Evolutionary conservation across 441 rosid genomes (phyloP), one percentile per base, ranked within the genome.

Genomic region (Erodium trifolium): DNA sequence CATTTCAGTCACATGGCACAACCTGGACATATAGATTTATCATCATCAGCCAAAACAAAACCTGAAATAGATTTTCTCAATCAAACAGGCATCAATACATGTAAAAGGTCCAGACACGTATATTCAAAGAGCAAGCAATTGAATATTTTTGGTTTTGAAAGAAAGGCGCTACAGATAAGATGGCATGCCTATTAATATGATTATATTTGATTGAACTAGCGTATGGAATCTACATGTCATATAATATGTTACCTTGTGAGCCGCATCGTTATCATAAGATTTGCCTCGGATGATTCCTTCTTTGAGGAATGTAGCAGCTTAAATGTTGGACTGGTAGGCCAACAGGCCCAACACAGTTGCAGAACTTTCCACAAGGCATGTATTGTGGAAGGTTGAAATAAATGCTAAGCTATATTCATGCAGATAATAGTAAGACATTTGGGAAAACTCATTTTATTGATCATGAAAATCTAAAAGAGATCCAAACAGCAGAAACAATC

Each of bases 1-100:
- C 45, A 47, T 12, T 0, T 47, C 53, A 57, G 23, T 57, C 63
- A 57, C 63, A 57, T 57, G 63, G 63, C 29, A 57, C 63, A 57
- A 17, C 63, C 63, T 57, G 63, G 63, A 17, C 27, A 17, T 17
- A 57, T 4, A 53, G 14, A n/a, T 17, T 57, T 29, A 57, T 57
- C 63, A 18, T 18, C 27, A 57, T 57, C 53, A 47, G 14, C 16
- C 53, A 47, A 47, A 39, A 41, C 45, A 9, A 41, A 41, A 41
- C 11, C 12, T 7, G 45, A 0, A 41, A 41, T 13, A 47, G 5
- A 13, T 47, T 47, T 12, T 47, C 53, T 47, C 53, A 47, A 47
- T 47, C 45, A 41, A 41, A 6, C 45, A 41, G 45, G 45, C 2
- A 7, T 41, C 45, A 41, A 13, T 47, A 11, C 53, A 12, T 47